Base-by-base conservation (phyloP, 208 protist species). In the Leishmania amazonensis region DNA sequence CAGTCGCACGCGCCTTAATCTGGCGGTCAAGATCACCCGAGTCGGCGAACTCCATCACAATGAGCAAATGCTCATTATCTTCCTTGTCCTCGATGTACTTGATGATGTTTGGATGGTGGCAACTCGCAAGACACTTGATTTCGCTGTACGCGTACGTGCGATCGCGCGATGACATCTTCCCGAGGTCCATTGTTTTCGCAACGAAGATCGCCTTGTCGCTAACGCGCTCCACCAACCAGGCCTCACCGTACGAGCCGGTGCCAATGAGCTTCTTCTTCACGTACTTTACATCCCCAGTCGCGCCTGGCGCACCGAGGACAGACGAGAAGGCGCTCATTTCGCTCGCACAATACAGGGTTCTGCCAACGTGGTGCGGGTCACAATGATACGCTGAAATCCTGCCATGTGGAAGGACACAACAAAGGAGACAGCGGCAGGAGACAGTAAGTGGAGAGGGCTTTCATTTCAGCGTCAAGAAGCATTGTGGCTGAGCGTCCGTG, bases 11-110 rank as follows among this genome's bases (percentile, higher is more conserved):
- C 60, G 79, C 83, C 85, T 95, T 95, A 80, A 97, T 93, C 83
- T 97, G 91, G 19, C 91, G 85, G 81, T 97, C 93, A 51, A 97
- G 87, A 75, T 97, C 91, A 31, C 93, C 93, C 9, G 93, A 97
- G 81, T 97, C 93, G 3, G 93, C 93, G 83, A 97, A 97, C 84
- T 97, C 91, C 93, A 97, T 97, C 51, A 95, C 89, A 83, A 97
- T 97, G 40, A 95, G 88, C 74, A 97, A 81, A 60, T 92, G 87
- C 47, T 96, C 93, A 71, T 91, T 90, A 47, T 96, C 91, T 51
- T 95, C 91, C 57, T 93, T 89, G 84, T 97, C 94, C 54, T 97
- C 94, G 73, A 96, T 86, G 83, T 92, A 97, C 65, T 89, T 87
- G 79, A 97, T 95, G 77, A 97, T 96, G 75, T 97, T 97, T 2